Evolutionary conservation across 257 asterid species (phyloP), one percentile per base, ranked within the genome.

Genomic region (Primulina tabacum): DNA sequence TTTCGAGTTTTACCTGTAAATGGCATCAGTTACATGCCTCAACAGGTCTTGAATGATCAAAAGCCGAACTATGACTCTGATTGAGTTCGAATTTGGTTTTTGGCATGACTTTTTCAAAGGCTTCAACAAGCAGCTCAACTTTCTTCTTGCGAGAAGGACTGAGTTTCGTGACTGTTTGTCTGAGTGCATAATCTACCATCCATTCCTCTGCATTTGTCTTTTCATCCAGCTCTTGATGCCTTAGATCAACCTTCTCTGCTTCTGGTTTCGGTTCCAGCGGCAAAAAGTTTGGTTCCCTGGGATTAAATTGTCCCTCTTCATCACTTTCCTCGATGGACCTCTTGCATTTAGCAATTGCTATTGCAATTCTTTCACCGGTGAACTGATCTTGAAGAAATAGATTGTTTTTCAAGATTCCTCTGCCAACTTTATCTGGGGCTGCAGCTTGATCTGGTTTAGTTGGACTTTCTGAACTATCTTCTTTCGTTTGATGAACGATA

Each of bases 111-210:
- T 87, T 88, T 66, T 92, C 98, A 20, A 92, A 90, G 30, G 97
- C 98, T 82, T 87, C 95, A 57, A 92, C 96, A 5, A 92, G 87
- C 64, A 92, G 72, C 0, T 89, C 83, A 11, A 90, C 98, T 73
- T 87, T 92, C 65, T 81, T 90, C 82, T 87, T 88, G 26, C 94
- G 90, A 24, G 89, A 94, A n/a, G 86, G 84, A 50, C 84, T 88
- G 9, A 92, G 97, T 53, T 87, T 92, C 4, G 80, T 84, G 47
- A 88, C 90, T 8, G 83, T 86, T 77, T 82, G 87, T 60, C 92
- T 90, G 35, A 92, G 92, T 47, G 95, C 97, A 55, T 82, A 81
- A 73, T 92, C 98, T 0, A 92, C 78, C 97, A 90, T 90, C 96
- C 95, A 92, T 67, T 92, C 98, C 79, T 92, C 96, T 2, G 95